Evolutionary conservation across 768 basidiomycete genomes (phyloP).

Genomic region (Gelatoporia subvermispora): DNA sequence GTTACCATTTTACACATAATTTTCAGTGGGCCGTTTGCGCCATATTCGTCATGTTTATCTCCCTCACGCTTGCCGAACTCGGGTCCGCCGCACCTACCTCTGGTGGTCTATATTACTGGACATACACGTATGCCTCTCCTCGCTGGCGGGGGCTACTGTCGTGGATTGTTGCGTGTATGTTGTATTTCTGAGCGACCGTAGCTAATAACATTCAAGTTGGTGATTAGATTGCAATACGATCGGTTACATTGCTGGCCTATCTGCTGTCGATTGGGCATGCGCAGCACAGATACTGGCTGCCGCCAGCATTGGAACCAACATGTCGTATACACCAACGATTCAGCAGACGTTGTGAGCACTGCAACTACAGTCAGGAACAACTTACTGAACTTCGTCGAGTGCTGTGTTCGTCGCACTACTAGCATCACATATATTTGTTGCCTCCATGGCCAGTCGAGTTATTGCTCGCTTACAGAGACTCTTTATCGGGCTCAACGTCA

Average conservation of each 20-base stretch:
- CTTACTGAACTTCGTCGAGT: constrained; percentile 9
- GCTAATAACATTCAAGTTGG: neutral
- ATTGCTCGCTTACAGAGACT: constrained; percentile 31
- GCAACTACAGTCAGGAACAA: neutral
- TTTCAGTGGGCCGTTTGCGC: constrained; percentile 29
- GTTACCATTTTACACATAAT: neutral
- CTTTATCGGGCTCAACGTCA: constrained; percentile 30
- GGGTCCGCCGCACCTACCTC: constrained; percentile 30
- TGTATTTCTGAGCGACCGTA: neutral
- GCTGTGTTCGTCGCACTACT: constrained; percentile 30
- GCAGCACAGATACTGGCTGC: constrained; percentile 35
- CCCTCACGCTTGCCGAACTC: constrained; percentile 29
- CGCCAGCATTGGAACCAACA: constrained; percentile 26
- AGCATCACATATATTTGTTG: constrained; percentile 24
- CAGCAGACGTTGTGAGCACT: constrained; percentile 21
- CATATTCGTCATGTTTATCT: constrained; percentile 29
- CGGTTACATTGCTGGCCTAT: constrained; percentile 26
- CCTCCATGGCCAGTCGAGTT: constrained; percentile 27
- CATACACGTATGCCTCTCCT: constrained; percentile 23
- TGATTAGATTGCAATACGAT: constrained; percentile 28
- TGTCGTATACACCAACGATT: constrained; percentile 20
- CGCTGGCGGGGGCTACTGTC: constrained; percentile 29
- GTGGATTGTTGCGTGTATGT: constrained; percentile 35
- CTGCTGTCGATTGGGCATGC: constrained; percentile 34
- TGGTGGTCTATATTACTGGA: constrained; percentile 34